Conservation (phyloP, 805 yeast genomes). For the Saccharomycopsis lassenensis region DNA sequence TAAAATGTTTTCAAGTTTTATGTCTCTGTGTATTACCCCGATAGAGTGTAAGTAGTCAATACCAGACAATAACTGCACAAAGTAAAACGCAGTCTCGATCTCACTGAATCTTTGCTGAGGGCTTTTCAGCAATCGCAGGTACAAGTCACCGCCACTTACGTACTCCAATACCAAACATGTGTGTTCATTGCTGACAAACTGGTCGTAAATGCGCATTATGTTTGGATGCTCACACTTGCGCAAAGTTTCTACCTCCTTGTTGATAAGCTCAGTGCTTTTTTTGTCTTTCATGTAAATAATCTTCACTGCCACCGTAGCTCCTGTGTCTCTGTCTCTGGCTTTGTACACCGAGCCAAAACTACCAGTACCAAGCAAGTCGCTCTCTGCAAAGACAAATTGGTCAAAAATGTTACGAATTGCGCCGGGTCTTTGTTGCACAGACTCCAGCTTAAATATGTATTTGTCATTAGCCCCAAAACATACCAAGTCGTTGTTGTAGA, state of each 20-base stretch:
- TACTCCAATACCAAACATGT: slow-evolving; percentile 12
- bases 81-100: slow-evolving; percentile 7
- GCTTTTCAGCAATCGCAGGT: neutral
- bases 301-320: slow-evolving; percentile 8
- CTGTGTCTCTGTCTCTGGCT: neutral
- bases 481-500: slow-evolving; percentile 1
- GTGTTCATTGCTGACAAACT: slow-evolving; percentile 1
- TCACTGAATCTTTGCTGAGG: slow-evolving; percentile 1
- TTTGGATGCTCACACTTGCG: slow-evolving; percentile 10
- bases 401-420: slow-evolving; percentile 7
- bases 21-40: slow-evolving; percentile 36
- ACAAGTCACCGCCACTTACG: slow-evolving; percentile 12
- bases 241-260: slow-evolving; percentile 10
- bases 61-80: slow-evolving; percentile 11
- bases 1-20: slow-evolving; percentile 37
- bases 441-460: slow-evolving; percentile 1
- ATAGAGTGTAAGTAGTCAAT: slow-evolving; percentile 29
- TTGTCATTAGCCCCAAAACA: slow-evolving; percentile 1
- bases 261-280: neutral
- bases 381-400: slow-evolving; percentile 4
- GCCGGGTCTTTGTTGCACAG: neutral
- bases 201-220: slow-evolving; percentile 10
- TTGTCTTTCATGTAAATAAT: neutral
- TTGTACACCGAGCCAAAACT: slow-evolving; percentile 10
- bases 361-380: slow-evolving; percentile 6